phyloP scores from a whole-genome alignment of 768 basidiomycete species.

The Amylocystis lapponica region DNA sequence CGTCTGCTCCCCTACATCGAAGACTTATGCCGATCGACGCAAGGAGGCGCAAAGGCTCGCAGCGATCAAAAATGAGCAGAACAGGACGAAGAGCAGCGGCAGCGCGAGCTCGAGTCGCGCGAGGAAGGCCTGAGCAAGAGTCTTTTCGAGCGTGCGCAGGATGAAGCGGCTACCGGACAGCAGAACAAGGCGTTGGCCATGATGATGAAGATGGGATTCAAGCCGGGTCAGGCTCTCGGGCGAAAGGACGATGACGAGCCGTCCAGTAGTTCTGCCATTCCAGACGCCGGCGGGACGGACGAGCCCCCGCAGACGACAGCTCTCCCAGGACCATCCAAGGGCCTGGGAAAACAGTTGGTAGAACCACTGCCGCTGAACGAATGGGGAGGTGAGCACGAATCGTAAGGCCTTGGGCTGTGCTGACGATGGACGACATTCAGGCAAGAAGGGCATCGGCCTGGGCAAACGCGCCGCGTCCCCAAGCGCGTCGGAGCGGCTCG shows the following conservation, averaged over 20 bases:
- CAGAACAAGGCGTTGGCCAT: constrained; percentile 78
- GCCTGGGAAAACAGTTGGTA: constrained; percentile 4
- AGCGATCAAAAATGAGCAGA: constrained; percentile 61
- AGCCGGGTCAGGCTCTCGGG: constrained; percentile 76
- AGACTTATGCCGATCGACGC: constrained; percentile 67
- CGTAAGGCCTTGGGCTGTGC: not conserved
- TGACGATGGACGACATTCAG: constrained; percentile 30
- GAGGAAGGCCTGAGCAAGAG: constrained; percentile 76
- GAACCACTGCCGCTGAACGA: constrained; percentile 74
- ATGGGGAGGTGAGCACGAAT: constrained; percentile 63
- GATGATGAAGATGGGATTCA: constrained; percentile 95
- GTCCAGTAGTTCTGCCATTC: constrained; percentile 2
- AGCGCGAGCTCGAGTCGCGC: constrained; percentile 69
- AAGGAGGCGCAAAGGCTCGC: constrained; percentile 57
- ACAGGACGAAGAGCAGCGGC: constrained; percentile 55
- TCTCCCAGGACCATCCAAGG: not conserved
- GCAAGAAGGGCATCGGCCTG: constrained; percentile 71
- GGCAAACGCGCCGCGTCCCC: constrained; percentile 69
- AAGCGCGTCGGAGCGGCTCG: constrained; percentile 52
- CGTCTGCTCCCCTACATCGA: constrained; percentile 32
- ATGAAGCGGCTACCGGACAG: constrained; percentile 43
- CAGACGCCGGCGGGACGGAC: not conserved
- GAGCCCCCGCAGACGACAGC: not conserved
- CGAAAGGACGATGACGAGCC: constrained; percentile 25
- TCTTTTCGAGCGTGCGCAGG: constrained; percentile 72